Conservation (phyloP, 148 eudicot species). For the Bassia scoparia region DNA sequence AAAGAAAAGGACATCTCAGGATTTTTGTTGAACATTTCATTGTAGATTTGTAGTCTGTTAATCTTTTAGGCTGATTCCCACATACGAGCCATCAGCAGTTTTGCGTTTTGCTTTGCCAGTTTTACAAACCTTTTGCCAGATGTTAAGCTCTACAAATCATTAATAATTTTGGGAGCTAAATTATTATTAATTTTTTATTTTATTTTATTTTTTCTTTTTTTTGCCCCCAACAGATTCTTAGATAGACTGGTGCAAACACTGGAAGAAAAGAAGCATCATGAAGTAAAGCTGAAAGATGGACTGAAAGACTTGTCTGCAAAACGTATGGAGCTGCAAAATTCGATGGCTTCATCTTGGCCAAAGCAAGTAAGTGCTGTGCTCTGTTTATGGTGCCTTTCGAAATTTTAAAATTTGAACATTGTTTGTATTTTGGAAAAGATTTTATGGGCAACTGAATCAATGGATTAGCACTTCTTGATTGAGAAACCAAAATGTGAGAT, state of each 20-base stretch:
- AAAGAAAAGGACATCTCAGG: not conserved
- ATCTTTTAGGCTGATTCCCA: not conserved
- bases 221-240: constrained; percentile 67
- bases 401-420: not conserved
- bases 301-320: constrained; percentile 71
- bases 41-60: not conserved
- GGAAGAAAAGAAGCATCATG: constrained; percentile 96
- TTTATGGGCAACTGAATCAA: not conserved
- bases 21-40: not conserved
- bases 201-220: too few relatives aligned
- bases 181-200: not conserved
- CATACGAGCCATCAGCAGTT: not conserved
- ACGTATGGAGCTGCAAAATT: constrained; percentile 92
- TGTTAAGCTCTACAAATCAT: not conserved
- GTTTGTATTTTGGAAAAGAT: not conserved
- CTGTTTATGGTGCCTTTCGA: not conserved
- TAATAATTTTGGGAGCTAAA: not conserved
- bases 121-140: not conserved
- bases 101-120: not conserved
- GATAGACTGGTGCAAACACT: constrained; percentile 71
- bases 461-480: too few relatives aligned
- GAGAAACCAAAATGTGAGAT: not conserved
- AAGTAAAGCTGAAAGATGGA: constrained; percentile 78
- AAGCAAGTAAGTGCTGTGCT: constrained; percentile 66
- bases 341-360: constrained; percentile 90